Evolutionary conservation across 805 yeast species (phyloP), one percentile per base, ranked within the genome.

Genomic region (Pichia californica): DNA sequence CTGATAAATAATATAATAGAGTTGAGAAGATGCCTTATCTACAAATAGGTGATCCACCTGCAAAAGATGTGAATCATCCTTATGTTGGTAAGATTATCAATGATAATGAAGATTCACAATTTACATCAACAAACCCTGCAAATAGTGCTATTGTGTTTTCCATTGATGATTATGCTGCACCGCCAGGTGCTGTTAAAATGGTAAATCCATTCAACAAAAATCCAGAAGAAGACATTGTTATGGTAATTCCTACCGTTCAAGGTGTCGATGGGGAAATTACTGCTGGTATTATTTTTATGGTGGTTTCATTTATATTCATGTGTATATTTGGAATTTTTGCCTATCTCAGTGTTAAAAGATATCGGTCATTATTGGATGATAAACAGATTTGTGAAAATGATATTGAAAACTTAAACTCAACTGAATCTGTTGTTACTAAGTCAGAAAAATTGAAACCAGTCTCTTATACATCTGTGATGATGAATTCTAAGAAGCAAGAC

Each of bases 131-230:
- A n/a, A n/a, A n/a, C n/a, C n/a, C 25, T 23, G 9, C 6, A 2
- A 23, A 23, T 18, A 27, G 15, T 18, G 36, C 36, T 3, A 33
- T 33, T 8, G 25, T 16, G 9, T 20, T 33, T n/a, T 27, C 39
- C 7, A 9, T n/a, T 6, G 32, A 36, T 1, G 14, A 36, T 27
- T 7, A 14, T 8, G 8, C 19, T 27, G 14, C 7, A 15, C 23
- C 31, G 13, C 21, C 32, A 36, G 25, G 62, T 52, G 68, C 70
- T 20, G 48, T 52, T 35, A 42, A 36, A n/a, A 41, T 40, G 14
- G 34, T 41, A 13, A 25, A 13, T 19, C 15, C 31, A 2, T 21
- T 26, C 7, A 18, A 29, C 9, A 27, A 18, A 19, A 10, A 16
- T 6, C 16, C 7, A 20, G 13, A 13, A 20, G 31, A 31, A 20